A percentile compares a stretch with the other conserved stretches of the same genome.
Evolutionary conservation across 1,284 basidiomycete species (phyloP).

Genomic region (Anthracocystis walkeri): DNA sequence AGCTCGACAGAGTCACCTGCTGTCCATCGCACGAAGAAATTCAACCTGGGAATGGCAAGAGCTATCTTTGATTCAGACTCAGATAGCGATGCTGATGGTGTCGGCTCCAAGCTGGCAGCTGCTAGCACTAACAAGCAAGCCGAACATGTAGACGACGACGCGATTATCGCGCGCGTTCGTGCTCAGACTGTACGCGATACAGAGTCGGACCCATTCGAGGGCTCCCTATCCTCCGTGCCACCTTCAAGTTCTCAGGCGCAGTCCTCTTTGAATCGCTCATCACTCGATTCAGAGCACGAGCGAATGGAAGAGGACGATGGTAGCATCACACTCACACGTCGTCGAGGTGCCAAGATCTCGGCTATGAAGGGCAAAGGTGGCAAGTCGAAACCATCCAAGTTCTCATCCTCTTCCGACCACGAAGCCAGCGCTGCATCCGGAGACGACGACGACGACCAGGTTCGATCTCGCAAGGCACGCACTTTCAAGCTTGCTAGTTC

Average conservation of each 20-base stretch:
- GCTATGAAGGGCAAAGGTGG: conserved; percentile 38
- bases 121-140: background rate
- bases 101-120: background rate
- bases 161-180: conserved; percentile 34
- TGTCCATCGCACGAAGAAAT: conserved; percentile 23
- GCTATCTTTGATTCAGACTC: conserved; percentile 50
- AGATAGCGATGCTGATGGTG: conserved; percentile 14
- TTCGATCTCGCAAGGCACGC: conserved; percentile 15
- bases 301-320: conserved; percentile 11
- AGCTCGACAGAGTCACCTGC: conserved; percentile 21
- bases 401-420: conserved; percentile 26
- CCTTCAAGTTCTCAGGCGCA: conserved; percentile 31
- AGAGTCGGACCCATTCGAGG: conserved; percentile 38
- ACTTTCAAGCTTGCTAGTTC: conserved; percentile 36
- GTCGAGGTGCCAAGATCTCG: conserved; percentile 35
- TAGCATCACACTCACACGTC: conserved; percentile 21
- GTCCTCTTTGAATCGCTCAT: conserved; percentile 14
- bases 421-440: conserved; percentile 8
- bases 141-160: conserved; percentile 18
- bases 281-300: conserved; percentile 9
- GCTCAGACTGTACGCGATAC: conserved; percentile 24
- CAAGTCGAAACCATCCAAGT: conserved; percentile 19
- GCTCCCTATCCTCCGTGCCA: conserved; percentile 34
- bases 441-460: conserved; percentile 18
- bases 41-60: conserved; percentile 32